Conservation (phyloP, 2,329 filamentous ascomycete species). For the Lachnellula hyalina region DNA sequence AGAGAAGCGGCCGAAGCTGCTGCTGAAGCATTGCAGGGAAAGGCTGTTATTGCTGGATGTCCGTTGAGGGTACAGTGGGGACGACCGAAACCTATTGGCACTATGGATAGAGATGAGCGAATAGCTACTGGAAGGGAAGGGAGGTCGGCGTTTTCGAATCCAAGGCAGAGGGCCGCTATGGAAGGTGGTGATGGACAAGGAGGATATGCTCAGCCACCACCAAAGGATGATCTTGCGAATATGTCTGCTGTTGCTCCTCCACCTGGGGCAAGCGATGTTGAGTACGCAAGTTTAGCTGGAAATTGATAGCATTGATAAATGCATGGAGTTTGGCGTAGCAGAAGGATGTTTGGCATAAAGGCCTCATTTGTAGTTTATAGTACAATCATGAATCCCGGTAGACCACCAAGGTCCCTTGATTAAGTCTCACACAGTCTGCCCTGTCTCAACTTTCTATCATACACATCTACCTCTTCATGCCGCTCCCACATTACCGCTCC, state of each 20-base stretch:
- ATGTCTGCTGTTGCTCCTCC: constrained; percentile 61
- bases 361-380: background rate
- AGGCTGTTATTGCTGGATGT: constrained; percentile 84
- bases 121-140: constrained; percentile 77
- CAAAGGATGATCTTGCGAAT: constrained; percentile 27
- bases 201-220: constrained; percentile 19
- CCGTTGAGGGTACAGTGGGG: constrained; percentile 90
- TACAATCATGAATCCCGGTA: background rate
- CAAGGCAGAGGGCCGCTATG: constrained; percentile 34
- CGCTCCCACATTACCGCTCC: constrained; percentile 6
- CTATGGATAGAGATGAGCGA: constrained; percentile 81
- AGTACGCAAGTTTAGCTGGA: constrained; percentile 81
- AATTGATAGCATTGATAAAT: constrained; percentile 48
- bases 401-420: no score
- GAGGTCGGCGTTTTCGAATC: constrained; percentile 49
- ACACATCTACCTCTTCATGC: background rate
- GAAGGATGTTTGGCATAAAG: background rate
- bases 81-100: constrained; percentile 84
- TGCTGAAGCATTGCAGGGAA: constrained; percentile 77
- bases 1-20: constrained; percentile 81
- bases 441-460: background rate
- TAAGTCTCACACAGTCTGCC: no score
- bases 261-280: constrained; percentile 70
- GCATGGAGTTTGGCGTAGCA: constrained; percentile 28
- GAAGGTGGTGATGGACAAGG: constrained; percentile 24